Conservation (phyloP, 176 grass and related monocot species). For the Cymbopogon citratus region DNA sequence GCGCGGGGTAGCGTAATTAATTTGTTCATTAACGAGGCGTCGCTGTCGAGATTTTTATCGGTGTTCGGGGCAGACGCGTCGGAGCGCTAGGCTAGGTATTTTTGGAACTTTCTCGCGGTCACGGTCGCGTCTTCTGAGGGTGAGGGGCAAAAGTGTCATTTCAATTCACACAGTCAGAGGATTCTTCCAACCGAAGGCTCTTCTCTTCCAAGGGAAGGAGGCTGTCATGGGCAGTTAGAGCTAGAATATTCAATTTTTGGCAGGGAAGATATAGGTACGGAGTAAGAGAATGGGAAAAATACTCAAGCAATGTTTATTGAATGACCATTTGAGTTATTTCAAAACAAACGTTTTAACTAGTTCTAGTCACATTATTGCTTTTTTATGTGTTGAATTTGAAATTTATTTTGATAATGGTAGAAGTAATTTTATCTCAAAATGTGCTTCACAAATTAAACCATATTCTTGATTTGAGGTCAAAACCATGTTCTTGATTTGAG, state of each 20-base stretch:
- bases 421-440: no score
- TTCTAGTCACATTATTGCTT: neutral
- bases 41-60: constrained; percentile 30
- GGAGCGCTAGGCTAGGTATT: constrained; percentile 8
- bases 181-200: neutral
- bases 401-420: neutral
- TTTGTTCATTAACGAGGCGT: neutral
- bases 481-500: no score
- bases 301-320: no score
- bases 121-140: constrained; percentile 1
- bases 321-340: neutral
- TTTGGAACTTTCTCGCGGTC: constrained; percentile 35
- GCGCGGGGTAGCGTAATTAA: neutral
- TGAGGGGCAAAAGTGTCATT: neutral
- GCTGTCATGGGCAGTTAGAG: no score
- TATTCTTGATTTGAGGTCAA: no score
- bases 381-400: neutral
- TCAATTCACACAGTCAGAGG: neutral
- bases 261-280: neutral
- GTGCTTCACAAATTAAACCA: no score
- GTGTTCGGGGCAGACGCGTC: constrained; percentile 43
- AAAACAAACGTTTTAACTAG: neutral
- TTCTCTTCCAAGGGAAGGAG: no score
- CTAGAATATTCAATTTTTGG: neutral
- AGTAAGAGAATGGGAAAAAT: no score